Percentiles rank a stretch among this genome's conserved stretches.
These are phyloP conservation scores for Smittium mucronatum DNA, from an alignment of 371 early-diverging fungal species.

Conservation along the genomic window DNA sequence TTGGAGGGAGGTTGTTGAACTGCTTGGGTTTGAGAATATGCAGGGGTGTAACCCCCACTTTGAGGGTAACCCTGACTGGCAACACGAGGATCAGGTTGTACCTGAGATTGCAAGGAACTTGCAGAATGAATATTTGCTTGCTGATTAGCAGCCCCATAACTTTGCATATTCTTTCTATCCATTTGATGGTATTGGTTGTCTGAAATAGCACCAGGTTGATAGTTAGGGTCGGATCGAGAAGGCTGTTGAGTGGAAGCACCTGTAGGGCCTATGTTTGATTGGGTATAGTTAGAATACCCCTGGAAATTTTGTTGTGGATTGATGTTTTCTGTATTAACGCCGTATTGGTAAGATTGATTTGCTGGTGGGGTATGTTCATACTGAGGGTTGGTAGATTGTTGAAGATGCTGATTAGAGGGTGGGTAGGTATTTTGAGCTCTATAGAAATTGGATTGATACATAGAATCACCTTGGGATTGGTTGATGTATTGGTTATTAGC, in stretches of 20 bases:
- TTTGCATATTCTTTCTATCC: background rate
- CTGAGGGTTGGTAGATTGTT: conserved; percentile 1
- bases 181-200: background rate
- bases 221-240: background rate
- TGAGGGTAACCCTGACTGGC: background rate
- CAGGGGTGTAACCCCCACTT: background rate
- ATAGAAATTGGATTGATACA: background rate
- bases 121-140: background rate
- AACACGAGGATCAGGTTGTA: background rate
- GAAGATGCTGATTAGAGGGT: background rate
- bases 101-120: background rate
- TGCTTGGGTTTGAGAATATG: background rate
- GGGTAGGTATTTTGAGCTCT: background rate
- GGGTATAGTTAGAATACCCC: background rate
- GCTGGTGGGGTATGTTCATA: background rate
- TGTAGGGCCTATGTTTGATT: background rate
- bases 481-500: background rate
- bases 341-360: background rate
- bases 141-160: background rate
- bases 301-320: background rate
- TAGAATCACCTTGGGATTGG: background rate
- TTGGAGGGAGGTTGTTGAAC: background rate
- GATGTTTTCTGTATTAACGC: background rate
- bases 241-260: background rate
- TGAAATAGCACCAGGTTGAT: background rate